Base-by-base conservation (phyloP, 371 early-diverging fungal genomes). In the Gilbertella persicaria region DNA sequence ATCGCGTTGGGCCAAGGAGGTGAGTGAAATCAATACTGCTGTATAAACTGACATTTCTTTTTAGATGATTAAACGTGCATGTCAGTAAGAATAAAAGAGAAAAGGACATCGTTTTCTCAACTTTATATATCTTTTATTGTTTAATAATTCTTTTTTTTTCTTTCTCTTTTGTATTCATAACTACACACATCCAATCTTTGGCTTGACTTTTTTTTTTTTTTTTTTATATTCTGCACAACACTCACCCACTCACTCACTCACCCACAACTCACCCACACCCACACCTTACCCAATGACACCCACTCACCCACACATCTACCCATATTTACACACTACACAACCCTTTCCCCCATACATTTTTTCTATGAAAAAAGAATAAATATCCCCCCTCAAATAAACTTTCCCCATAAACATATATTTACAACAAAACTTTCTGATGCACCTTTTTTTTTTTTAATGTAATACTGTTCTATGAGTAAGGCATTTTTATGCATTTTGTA, bases 1-100 rank as follows among this genome's bases (percentile, higher is more conserved):
- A 25, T 84, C 92, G 30, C 89, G 88, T 66, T 96, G 96, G 95
- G 82, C 89, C 37, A 83, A 78, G 66, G 82, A 78, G 64, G 77
- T 78, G 62, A 59, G 46, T 33, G 23, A 14, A n/a, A 33, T 6
- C 12, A 33, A 5, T 3, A 21, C 25, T 29, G 33, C 13, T 14
- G 16, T 21, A 20, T 28, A 24, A 16, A 12, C 6, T 20, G 36
- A 21, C 37, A 23, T 42, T 30, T 47, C 29, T 35, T 30, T 33
- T 4, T 66, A 66, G 59, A 61, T 67, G 62, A 58, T 62, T 41
- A 67, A 59, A 33, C 62, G 59, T 45, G 61, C 62, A 17, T 50
- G 51, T 33, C 62, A 62, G 37, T 62, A 66, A 58, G 23, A 16
- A 42, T 23, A 25, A 36, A 10, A 6, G 23, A 16, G 37, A 29